A percentile compares a stretch with the other conserved stretches of the same genome.
These are phyloP conservation scores for Fraxinus quadrangulata DNA, from an alignment of 257 asterid genomes.

Conservation along the genomic window DNA sequence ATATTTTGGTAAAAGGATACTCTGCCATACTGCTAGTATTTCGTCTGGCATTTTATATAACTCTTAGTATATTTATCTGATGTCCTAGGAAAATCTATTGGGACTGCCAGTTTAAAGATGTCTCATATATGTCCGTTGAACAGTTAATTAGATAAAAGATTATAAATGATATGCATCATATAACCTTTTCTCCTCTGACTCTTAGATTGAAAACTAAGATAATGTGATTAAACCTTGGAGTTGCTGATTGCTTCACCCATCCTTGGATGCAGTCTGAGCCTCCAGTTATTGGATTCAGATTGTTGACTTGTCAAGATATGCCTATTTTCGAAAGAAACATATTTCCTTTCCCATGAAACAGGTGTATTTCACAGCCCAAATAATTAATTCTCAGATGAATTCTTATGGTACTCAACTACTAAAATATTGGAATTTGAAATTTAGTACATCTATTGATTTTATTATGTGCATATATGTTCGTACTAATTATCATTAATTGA, in stretches of 20 bases:
- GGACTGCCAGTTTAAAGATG: neutral
- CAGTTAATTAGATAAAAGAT: neutral
- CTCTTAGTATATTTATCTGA: neutral
- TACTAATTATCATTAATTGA: neutral
- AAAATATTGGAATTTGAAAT: too few species aligned
- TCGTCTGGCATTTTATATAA: neutral
- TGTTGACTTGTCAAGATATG: neutral
- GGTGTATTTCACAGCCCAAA: neutral
- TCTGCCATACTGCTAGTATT: neutral
- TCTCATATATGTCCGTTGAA: neutral
- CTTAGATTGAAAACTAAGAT: neutral
- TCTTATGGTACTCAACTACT: neutral
- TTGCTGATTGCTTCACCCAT: neutral
- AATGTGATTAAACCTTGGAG: neutral
- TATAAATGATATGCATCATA: conserved; percentile 4
- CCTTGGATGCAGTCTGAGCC: neutral
- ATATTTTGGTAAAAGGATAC: neutral
- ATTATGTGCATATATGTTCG: neutral
- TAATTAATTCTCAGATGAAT: neutral
- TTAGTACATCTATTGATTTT: neutral
- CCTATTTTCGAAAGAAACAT: neutral
- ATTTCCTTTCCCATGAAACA: neutral
- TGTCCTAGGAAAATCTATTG: neutral
- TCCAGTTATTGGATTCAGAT: neutral
- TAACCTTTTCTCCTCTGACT: neutral